Evolutionary conservation across 495 filamentous ascomycete species (phyloP), one percentile per base, ranked within the genome.

Genomic region (Viridothelium virens): DNA sequence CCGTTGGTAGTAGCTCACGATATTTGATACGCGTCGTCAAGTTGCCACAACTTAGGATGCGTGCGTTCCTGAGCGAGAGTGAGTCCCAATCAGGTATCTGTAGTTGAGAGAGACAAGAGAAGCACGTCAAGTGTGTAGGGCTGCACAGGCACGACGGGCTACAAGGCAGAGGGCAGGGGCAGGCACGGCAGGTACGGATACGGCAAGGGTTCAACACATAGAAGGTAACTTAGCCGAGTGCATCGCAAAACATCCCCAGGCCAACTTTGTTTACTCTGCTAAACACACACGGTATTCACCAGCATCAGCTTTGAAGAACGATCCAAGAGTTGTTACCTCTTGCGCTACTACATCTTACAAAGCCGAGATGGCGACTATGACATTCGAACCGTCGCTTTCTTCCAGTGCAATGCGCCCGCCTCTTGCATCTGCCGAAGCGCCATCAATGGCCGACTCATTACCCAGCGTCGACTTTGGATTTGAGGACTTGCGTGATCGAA

Each of bases 381-480:
- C 69, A 61, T 73, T 73, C 64, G 64, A 63, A 53, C 64, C 61
- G 48, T 73, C 69, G 11, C 64, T 69, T 44, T 69, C 66, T 62
- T 18, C 68, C 67, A 44, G 62, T 62, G 37, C 79, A 88, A 64
- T 78, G 56, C 25, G 33, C 16, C 36, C 68, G 66, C 39, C n/a
- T 25, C 53, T 59, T 14, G 31, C 77, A 41, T 79, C 82, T 12
- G 78, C 84, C 34, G 78, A 82, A 65, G 81, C 79, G 56, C 82
- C 83, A 6, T 85, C 85, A 66, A 86, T 88, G 82, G 90, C 91
- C 44, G 91, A 94, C 76, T 86, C 86, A 12, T 85, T 97, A 9
- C 94, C 94, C 46, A 90, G 80, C 75, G 89, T 96, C 77, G 91
- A 94, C 77, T 97, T 97, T 76, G 91, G 91, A 66, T 97, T 97